These are phyloP conservation scores for Chaetothyriales sp. DNA, from an alignment of 2,329 filamentous ascomycete genomes.

Conservation along the genomic window DNA sequence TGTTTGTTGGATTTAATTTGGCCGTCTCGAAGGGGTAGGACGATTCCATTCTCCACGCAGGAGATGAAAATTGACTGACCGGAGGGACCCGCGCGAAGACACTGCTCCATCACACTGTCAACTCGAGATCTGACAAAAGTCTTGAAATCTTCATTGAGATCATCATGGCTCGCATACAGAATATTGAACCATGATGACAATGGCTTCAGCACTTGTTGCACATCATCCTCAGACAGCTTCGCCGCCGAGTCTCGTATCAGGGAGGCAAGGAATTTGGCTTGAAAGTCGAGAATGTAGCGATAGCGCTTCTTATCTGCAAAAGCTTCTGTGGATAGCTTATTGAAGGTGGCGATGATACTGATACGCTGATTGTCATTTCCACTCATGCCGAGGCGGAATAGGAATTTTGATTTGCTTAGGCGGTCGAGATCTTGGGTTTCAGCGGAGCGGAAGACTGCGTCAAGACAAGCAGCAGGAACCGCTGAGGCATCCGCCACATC, in stretches of 20 bases:
- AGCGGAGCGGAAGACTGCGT: conserved; percentile 47
- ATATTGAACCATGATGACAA: not conserved
- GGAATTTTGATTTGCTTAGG: conserved; percentile 58
- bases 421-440: conserved; percentile 72
- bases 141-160: not conserved
- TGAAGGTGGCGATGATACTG: not conserved
- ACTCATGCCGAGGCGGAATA: not conserved
- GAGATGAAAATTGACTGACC: not conserved
- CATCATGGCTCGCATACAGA: not conserved
- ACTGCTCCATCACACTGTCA: not conserved
- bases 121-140: not conserved
- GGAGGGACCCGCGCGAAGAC: not conserved
- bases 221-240: not conserved
- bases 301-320: not conserved
- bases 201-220: not conserved
- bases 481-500: conserved; percentile 47
- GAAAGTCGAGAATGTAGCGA: conserved; percentile 1
- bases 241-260: conserved; percentile 2
- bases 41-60: not conserved
- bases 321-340: not conserved
- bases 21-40: not conserved
- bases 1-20: not conserved
- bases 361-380: not conserved
- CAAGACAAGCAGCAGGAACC: conserved; percentile 8
- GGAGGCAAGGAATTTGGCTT: conserved; percentile 5